Base-by-base conservation (phyloP, 225 moss, liverwort and hornwort species). In the Thuidium tamariscinum region DNA sequence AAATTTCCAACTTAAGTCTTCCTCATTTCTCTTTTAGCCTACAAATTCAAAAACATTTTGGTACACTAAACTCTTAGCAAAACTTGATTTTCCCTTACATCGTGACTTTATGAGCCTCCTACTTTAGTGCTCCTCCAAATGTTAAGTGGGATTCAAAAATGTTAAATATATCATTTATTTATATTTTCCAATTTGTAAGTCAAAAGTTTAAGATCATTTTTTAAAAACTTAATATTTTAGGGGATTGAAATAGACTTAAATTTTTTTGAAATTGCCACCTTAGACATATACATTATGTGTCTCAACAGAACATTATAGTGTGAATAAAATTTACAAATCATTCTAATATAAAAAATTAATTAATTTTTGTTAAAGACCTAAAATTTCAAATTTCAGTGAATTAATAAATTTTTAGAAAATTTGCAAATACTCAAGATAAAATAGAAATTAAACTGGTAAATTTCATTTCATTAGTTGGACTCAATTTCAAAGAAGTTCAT, bases 241-340 rank as follows among this genome's bases (percentile, higher is more conserved):
- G 29, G 15, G 7, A 62, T 30, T 62, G 29, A 30, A 3, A 29
- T 7, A 30, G 29, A 62, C 4, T 62, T n/a, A n/a, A 16, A 16
- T 63, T 32, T 2, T 9, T 18, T 2, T 3, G 3, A 1, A 9
- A 2, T 63, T 32, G 17, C n/a, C n/a, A n/a, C n/a, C n/a, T n/a
- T n/a, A n/a, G n/a, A n/a, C n/a, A n/a, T n/a, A n/a, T n/a, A n/a
- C n/a, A n/a, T n/a, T n/a, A n/a, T n/a, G n/a, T n/a, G n/a, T n/a
- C n/a, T n/a, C n/a, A n/a, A 63, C 4, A 0, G 17, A 63, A 3
- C 30, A 16, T 32, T 10, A 36, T 11, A 0, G 2, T 20, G 11
- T 21, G 10, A 66, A 13, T 4, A 3, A 67, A 37, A 67, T 12
- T 21, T 37, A 21, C 2, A 0, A 21, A 21, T 12, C 11, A 37